A percentile compares a stretch with the other conserved stretches of the same genome.
phyloP scores from a whole-genome alignment of 2,329 filamentous ascomycete species.

The Fusarium palustre region DNA sequence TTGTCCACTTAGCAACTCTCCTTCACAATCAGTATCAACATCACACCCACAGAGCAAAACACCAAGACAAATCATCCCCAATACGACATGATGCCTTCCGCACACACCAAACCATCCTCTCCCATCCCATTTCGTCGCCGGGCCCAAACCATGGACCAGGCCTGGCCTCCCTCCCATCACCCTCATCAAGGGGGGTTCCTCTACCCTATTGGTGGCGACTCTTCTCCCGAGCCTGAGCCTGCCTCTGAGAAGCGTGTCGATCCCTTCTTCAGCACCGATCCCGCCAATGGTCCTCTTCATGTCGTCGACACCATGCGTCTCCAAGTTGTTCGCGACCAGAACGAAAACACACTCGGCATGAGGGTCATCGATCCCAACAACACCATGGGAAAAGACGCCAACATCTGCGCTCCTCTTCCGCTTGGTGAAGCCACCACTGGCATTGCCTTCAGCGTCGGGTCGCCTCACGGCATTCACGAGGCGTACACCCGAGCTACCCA shows the following conservation, averaged over 20 bases:
- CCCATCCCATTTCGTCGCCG: conserved; percentile 5
- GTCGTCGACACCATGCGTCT: conserved; percentile 28
- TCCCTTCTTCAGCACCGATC: no score
- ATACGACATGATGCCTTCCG: not conserved
- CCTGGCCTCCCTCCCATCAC: not conserved
- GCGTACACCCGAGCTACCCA: not conserved
- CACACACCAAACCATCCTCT: not conserved
- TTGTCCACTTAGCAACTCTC: no score
- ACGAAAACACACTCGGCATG: conserved; percentile 4
- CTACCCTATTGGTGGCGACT: rapidly evolving
- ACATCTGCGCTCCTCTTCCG: conserved; percentile 8
- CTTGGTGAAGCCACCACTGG: not conserved
- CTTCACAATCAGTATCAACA: not conserved
- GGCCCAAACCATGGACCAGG: not conserved
- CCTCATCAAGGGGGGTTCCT: not conserved
- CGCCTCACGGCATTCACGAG: not conserved
- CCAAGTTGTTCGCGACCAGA: conserved; percentile 2
- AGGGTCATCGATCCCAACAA: not conserved
- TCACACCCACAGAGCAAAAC: no score
- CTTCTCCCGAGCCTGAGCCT: no score
- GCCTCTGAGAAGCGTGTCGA: no score
- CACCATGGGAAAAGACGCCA: not conserved
- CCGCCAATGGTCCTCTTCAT: not conserved
- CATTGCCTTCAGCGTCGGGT: conserved; percentile 15
- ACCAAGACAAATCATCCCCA: not conserved